Evolutionary conservation across 1,139 yeast genomes (phyloP).

Genomic region (Lodderomyces elongisporus): DNA sequence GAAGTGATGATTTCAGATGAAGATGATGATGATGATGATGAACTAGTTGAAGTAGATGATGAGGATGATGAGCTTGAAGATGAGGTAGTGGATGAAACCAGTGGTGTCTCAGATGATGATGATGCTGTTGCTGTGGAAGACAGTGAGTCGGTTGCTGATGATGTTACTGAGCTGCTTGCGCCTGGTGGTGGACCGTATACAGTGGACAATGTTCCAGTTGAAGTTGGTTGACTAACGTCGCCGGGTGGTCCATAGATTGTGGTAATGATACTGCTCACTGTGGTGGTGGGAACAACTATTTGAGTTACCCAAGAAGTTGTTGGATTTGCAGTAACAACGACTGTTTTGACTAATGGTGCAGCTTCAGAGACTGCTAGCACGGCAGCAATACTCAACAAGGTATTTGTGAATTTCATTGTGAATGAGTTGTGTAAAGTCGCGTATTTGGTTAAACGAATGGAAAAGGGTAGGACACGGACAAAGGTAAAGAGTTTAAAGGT

Average conservation of each 20-base stretch:
- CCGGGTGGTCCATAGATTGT: background rate
- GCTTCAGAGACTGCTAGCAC: constrained; percentile 13
- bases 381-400: constrained; percentile 5
- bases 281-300: background rate
- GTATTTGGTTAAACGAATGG: no score
- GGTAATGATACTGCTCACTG: background rate
- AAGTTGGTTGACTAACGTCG: background rate
- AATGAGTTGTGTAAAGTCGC: no score
- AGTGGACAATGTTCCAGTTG: constrained; percentile 3
- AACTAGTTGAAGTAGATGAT: constrained; percentile 8
- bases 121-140: constrained; percentile 10
- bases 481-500: no score
- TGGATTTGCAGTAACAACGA: constrained; percentile 20
- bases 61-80: constrained; percentile 18
- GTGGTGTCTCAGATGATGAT: constrained; percentile 17
- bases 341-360: constrained; percentile 19
- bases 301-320: constrained; percentile 19
- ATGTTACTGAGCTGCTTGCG: background rate
- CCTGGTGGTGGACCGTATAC: background rate
- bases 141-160: background rate
- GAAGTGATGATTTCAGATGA: constrained; percentile 14
- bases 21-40: constrained; percentile 12
- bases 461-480: no score
- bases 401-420: constrained; percentile 5
- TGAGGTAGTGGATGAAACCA: constrained; percentile 14